A percentile compares a stretch with the other conserved stretches of the same genome.
Conservation (phyloP, 169 alveolate species). For the Babesia sp. region DNA sequence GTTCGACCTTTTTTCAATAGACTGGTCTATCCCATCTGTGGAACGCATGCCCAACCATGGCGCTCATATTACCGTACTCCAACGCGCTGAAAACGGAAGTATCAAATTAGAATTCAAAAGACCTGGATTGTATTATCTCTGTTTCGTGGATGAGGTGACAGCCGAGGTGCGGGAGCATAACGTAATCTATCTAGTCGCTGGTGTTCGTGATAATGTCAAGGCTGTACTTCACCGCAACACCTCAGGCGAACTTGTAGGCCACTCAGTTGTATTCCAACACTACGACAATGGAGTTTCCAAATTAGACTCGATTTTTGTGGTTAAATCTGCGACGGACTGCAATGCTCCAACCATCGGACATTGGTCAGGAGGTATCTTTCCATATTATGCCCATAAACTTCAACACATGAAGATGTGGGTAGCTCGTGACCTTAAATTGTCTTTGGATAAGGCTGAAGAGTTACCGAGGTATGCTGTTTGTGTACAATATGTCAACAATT, state of each 20-base stretch:
- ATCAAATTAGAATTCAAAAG: not conserved
- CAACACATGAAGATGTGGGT: not conserved
- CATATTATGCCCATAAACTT: not conserved
- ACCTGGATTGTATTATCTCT: slow-evolving; percentile 25
- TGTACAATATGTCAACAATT: not conserved
- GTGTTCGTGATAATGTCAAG: slow-evolving; percentile 17
- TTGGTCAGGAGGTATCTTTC: slow-evolving; percentile 29
- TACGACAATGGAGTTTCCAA: not conserved
- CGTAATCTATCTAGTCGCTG: slow-evolving; percentile 4
- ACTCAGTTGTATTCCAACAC: slow-evolving; percentile 18
- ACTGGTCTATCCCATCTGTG: slow-evolving; percentile 10
- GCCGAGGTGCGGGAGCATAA: slow-evolving; percentile 10
- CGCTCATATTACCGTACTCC: not conserved
- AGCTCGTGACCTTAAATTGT: not conserved
- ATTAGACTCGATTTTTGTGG: slow-evolving; percentile 16
- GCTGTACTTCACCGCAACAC: slow-evolving; percentile 20
- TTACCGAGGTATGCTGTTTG: slow-evolving; percentile 8
- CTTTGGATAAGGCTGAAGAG: not conserved
- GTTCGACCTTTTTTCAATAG: slow-evolving; percentile 11
- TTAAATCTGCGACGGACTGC: slow-evolving; percentile 21
- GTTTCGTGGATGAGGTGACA: not conserved
- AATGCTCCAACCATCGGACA: slow-evolving; percentile 7
- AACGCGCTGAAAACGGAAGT: not conserved
- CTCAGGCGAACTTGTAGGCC: slow-evolving; percentile 5
- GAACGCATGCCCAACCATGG: slow-evolving; percentile 4